phyloP scores from a whole-genome alignment of 2,329 filamentous ascomycete species.

The Pestalotiopsis sp. region DNA sequence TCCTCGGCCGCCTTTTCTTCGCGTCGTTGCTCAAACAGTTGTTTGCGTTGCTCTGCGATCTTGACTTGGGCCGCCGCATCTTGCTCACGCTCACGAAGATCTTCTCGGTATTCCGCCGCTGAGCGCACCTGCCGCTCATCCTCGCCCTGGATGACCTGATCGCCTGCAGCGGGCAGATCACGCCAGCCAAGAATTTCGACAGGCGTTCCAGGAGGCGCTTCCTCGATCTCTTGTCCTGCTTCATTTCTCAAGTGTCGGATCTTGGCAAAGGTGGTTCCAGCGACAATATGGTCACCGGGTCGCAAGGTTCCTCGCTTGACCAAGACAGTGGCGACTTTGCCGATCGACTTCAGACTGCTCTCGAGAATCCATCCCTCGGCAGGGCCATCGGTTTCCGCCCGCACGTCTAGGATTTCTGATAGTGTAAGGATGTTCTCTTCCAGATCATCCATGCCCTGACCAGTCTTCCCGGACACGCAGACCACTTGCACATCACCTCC shows the following conservation, averaged over 20 bases:
- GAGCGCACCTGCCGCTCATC: conserved; percentile 77
- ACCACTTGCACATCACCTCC: conserved; percentile 94
- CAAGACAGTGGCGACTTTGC: conserved; percentile 84
- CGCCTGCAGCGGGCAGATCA: conserved; percentile 77
- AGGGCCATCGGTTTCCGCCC: conserved; percentile 73
- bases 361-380: conserved; percentile 95
- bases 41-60: conserved; percentile 66
- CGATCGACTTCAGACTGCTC: conserved; percentile 80
- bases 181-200: conserved; percentile 96
- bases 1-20: conserved; percentile 49
- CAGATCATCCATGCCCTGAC: conserved; percentile 84
- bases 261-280: conserved; percentile 83
- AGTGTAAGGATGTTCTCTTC: conserved; percentile 88
- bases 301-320: conserved; percentile 84
- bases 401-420: conserved; percentile 86
- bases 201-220: conserved; percentile 83
- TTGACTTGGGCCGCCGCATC: conserved; percentile 76
- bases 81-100: conserved; percentile 69
- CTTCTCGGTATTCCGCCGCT: conserved; percentile 74
- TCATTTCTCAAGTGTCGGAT: conserved; percentile 86
- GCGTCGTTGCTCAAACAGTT: conserved; percentile 59
- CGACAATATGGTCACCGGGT: conserved; percentile 79
- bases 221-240: conserved; percentile 67
- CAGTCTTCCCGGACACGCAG: conserved; percentile 89
- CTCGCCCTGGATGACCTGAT: conserved; percentile 80